Evolutionary conservation across 768 basidiomycete species (phyloP).

Genomic region (Suillus occidentalis): DNA sequence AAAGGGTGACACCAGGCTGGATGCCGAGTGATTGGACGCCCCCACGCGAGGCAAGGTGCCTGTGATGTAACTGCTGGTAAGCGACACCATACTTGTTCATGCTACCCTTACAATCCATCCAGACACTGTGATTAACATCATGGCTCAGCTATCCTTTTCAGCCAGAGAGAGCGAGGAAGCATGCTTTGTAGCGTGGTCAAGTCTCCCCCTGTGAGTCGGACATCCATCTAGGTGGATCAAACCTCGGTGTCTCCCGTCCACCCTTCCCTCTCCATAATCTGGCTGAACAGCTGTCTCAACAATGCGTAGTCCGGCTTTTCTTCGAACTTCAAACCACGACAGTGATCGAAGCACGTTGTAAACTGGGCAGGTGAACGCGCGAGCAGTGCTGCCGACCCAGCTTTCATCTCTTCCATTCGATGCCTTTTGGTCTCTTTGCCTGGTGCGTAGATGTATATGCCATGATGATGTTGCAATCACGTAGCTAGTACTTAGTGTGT

Average conservation of each 20-base stretch:
- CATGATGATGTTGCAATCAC: too few relatives aligned
- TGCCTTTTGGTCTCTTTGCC: slow-evolving; percentile 2
- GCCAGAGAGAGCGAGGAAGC: too few relatives aligned
- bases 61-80: too few relatives aligned
- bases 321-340: slow-evolving; percentile 17
- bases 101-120: too few relatives aligned
- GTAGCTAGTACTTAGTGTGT: too few relatives aligned
- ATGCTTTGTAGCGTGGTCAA: too few relatives aligned
- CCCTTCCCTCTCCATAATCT: background rate
- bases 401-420: slow-evolving; percentile 18
- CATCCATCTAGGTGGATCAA: background rate
- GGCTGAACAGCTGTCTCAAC: slow-evolving; percentile 15
- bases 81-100: too few relatives aligned
- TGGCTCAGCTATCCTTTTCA: too few relatives aligned
- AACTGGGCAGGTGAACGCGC: slow-evolving; percentile 7
- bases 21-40: background rate
- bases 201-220: too few relatives aligned
- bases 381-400: background rate
- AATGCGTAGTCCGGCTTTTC: slow-evolving; percentile 21
- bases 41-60: too few relatives aligned
- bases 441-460: slow-evolving; percentile 7
- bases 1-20: too few relatives aligned
- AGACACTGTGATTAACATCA: too few relatives aligned
- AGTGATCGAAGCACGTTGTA: slow-evolving; percentile 16
- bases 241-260: background rate